Conservation (phyloP, 78 protist species). For the Cavenderia fasciculata region DNA sequence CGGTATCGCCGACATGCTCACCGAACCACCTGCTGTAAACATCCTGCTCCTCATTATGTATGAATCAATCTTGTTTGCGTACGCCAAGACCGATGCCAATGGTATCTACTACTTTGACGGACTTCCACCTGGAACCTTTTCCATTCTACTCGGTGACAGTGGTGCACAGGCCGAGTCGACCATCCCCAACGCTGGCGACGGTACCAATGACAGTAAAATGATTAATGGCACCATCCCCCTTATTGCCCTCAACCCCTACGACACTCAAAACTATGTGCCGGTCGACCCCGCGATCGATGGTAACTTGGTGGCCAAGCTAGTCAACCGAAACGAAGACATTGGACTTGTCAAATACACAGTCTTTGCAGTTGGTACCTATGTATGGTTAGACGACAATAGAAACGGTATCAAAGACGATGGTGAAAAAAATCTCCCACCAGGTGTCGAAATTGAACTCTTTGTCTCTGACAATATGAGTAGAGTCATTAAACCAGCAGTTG, state of each 20-base stretch:
- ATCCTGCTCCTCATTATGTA: not conserved
- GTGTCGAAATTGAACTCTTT: not conserved
- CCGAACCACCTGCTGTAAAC: constrained; percentile 28
- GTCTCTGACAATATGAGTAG: not conserved
- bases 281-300: not conserved
- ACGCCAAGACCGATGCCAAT: not conserved
- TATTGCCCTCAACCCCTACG: not conserved
- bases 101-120: constrained; percentile 33
- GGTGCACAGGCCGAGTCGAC: not conserved
- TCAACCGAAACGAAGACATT: not conserved
- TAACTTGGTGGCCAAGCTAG: not conserved
- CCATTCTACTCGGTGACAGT: not conserved
- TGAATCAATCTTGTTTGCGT: not conserved
- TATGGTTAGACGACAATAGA: constrained; percentile 42
- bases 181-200: not conserved
- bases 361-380: constrained; percentile 18
- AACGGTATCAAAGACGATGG: constrained; percentile 12
- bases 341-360: not conserved
- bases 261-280: not conserved
- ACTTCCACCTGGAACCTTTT: not conserved
- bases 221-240: not conserved
- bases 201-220: constrained; percentile 46
- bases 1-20: constrained; percentile 12
- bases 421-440: constrained; percentile 10
- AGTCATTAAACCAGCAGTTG: not conserved